Percentiles rank a stretch among this genome's conserved stretches.
Conservation (phyloP, 2,329 filamentous ascomycete genomes). For the Dactylellina leptospora region DNA sequence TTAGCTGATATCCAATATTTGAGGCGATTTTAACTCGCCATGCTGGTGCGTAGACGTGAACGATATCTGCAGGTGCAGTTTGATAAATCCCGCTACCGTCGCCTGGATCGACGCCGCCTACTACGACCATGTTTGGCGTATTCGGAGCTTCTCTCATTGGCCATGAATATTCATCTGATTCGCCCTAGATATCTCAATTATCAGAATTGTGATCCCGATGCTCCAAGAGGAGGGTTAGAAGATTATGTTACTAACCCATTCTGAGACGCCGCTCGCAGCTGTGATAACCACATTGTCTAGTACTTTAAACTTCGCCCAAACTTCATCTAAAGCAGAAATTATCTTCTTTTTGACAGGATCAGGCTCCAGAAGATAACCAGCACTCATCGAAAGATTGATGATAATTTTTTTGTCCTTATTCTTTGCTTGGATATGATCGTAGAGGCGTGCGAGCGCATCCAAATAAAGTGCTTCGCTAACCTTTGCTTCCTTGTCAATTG, state of each 20-base stretch:
- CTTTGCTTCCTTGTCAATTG: constrained; percentile 12
- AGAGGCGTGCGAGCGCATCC: constrained; percentile 6
- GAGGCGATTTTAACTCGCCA: constrained; percentile 35
- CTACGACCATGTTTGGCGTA: constrained; percentile 18
- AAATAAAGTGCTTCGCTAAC: constrained; percentile 21
- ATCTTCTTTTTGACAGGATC: background rate
- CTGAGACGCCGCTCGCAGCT: constrained; percentile 10
- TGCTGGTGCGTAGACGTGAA: constrained; percentile 33
- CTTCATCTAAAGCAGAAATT: background rate
- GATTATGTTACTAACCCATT: constrained; percentile 33
- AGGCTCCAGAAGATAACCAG: constrained; percentile 5
- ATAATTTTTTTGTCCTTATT: constrained; percentile 2
- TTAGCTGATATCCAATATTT: constrained; percentile 41
- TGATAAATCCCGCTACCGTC: constrained; percentile 37
- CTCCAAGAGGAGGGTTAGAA: background rate
- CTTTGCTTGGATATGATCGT: constrained; percentile 2
- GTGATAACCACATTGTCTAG: constrained; percentile 22
- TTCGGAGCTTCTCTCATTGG: background rate
- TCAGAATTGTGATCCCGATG: background rate
- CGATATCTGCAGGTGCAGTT: background rate
- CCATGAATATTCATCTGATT: constrained; percentile 16
- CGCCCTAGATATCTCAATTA: constrained; percentile 1
- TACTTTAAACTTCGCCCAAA: constrained; percentile 9
- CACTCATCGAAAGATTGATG: constrained; percentile 39
- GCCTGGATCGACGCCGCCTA: constrained; percentile 27